Evolutionary conservation across 352 stramenopile species (phyloP).

Genomic region (Pythium dissimile): DNA sequence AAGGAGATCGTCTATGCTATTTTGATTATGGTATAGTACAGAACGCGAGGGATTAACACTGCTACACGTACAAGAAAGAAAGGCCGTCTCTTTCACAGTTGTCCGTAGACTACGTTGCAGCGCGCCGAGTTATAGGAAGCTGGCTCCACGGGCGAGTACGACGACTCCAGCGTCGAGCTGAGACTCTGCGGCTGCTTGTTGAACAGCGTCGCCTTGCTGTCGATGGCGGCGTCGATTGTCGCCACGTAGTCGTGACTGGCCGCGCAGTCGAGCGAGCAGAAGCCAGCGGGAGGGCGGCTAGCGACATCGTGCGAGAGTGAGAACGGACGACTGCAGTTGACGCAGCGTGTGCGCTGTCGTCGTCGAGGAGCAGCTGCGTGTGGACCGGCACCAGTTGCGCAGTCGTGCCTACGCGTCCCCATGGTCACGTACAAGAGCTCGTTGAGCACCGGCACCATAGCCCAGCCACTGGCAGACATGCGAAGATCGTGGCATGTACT

Average conservation of each 20-base stretch:
- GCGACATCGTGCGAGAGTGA: conserved; percentile 4
- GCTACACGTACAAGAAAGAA: too few relatives aligned
- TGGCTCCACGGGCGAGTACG: conserved; percentile 3
- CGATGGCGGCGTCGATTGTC: background rate
- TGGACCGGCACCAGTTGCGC: background rate
- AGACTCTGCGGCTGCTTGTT: background rate
- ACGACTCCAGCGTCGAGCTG: conserved; percentile 4
- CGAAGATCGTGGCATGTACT: background rate
- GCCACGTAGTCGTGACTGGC: conserved; percentile 18
- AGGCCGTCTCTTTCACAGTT: too few relatives aligned
- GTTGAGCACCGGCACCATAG: conserved; percentile 15
- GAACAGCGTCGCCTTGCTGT: background rate
- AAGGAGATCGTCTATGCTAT: background rate
- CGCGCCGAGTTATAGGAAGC: too few relatives aligned
- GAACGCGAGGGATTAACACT: too few relatives aligned
- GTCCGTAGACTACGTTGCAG: too few relatives aligned
- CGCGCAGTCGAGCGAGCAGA: conserved; percentile 19
- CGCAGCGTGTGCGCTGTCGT: background rate
- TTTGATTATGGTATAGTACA: background rate
- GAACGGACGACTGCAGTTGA: conserved; percentile 12
- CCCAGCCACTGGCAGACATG: background rate
- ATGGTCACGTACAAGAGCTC: conserved; percentile 8
- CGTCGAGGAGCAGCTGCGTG: background rate
- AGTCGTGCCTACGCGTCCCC: background rate
- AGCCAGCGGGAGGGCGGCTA: conserved; percentile 6